Conservation (phyloP, 176 grass and related monocot species). For the Triticum aestivum region DNA sequence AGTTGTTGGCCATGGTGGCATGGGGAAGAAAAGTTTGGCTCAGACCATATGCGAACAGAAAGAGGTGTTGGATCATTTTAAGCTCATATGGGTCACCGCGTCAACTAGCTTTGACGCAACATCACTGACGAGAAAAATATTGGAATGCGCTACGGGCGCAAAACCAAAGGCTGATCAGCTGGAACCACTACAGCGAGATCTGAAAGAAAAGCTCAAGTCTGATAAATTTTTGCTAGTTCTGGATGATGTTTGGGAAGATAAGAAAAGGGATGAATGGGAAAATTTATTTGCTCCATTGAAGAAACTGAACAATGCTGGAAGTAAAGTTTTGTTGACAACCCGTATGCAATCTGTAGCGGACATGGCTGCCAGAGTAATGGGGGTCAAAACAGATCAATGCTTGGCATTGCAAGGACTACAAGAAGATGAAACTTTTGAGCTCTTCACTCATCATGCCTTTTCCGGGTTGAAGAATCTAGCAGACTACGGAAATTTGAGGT, state of each 20-base stretch:
- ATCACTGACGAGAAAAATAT: neutral
- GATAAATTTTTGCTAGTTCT: constrained; percentile 30
- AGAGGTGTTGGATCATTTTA: neutral
- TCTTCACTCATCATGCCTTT: constrained; percentile 46
- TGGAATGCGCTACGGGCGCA: neutral
- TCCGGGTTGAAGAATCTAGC: neutral
- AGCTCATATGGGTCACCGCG: constrained; percentile 34
- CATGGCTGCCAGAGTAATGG: neutral
- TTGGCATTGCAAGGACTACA: constrained; percentile 28
- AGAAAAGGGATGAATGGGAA: constrained; percentile 14
- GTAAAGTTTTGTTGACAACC: constrained; percentile 48
- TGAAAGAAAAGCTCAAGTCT: neutral
- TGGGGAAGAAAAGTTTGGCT: constrained; percentile 46
- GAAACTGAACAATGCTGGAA: neutral
- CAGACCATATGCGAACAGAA: constrained; percentile 12
- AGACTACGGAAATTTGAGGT: neutral
- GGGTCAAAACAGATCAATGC: neutral
- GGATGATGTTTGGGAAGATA: constrained; percentile 47
- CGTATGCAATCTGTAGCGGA: neutral
- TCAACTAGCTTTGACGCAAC: constrained; percentile 19
- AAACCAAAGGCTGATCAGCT: neutral
- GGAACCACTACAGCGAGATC: constrained; percentile 11
- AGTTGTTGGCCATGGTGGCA: constrained; percentile 29
- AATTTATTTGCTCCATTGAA: constrained; percentile 31
- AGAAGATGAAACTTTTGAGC: constrained; percentile 26